Base-by-base conservation (phyloP, 306 rosid genomes). In the Phaseolus lunatus region DNA sequence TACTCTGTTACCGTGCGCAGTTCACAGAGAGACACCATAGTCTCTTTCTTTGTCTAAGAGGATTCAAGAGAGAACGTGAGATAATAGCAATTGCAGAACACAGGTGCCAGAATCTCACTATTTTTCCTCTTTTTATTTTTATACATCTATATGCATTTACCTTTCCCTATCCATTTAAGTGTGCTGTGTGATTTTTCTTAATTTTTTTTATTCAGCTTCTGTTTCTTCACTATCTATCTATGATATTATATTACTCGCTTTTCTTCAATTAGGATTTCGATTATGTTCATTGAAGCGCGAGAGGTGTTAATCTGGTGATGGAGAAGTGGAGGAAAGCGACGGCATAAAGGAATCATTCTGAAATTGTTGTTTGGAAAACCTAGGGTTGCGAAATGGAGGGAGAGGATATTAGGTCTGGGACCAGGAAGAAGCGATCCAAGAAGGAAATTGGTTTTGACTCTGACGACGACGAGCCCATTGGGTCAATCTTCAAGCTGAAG, bases 381-480 rank as follows among this genome's bases (percentile, higher is more conserved):
- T 86, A 78, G 86, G 92, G 86, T 70, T 76, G 59, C 73, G 16
- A 11, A 64, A 95, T 95, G 99, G 96, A 90, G 16, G 96, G 86
- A 11, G 94, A 84, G 9, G 89, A 87, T 49, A 79, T 81, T 76
- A 84, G 85, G 89, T 72, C 83, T 72, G 92, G 88, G 63, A 52
- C 44, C 15, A 87, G 82, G 85, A 90, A 79, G 84, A 84, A 80
- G 85, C 83, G 98, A 84, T 85, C 87, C 31, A 89, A 92, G 15
- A 64, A 83, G 39, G 85, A 85, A 78, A 82, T 78, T 53, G 87
- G 87, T 50, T 63, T 88, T 59, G 92, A 87, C 78, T 90, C 94
- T 0, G 94, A 86, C 20, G 97, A 93, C 22, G 86, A 91, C 43
- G 96, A 88, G 83, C 94, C 98, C 9, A 91, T 96, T 85, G 97